Evolutionary conservation across 176 grass and related monocot genomes (phyloP), one percentile per base, ranked within the genome.

Genomic region (Elymus sibiricus): DNA sequence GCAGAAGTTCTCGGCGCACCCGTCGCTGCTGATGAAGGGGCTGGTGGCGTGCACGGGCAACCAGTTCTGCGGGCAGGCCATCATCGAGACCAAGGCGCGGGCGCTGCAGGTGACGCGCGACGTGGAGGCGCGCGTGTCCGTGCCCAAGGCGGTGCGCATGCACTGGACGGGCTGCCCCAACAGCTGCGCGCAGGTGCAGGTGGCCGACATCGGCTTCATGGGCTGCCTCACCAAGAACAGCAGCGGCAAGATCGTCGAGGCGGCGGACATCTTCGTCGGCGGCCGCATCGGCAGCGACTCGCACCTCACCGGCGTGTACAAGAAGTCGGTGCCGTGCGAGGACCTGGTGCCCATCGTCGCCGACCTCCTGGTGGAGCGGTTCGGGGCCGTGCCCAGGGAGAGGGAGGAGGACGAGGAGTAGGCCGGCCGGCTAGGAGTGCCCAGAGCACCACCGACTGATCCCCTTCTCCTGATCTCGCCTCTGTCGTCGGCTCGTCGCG

Each of bases 151-250:
- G 0, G 90, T 98, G 81, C 86, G 93, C 58, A 94, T 95, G 93
- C 93, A 98, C 78, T 98, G 90, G 93, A 95, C 91, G 0, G 96
- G 96, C 0, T 98, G 96, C 75, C 93, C 93, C 15, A 98, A 98
- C 87, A 95, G 81, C 72, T 98, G 96, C 64, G 96, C 46, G n/a
- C 96, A 95, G 89, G 96, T 98, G 80, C 96, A 98, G 88, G 96
- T 98, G 26, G 96, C 96, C 0, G 96, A 98, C 76, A 95, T 98
- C 59, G 96, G 96, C 0, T 98, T 98, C 86, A 95, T 98, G 96
- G 96, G 93, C 0, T 94, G 93, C 69, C 90, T 98, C 44, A 90
- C 91, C 59, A 90, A 90, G 79, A 82, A 94, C 76, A n/a, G 62
- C 37, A 65, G 84, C 72, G 90, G 93, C 79, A 95, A 95, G 75